Conservation (phyloP, 2,329 filamentous ascomycete species). For the Exserohilum rostratum region DNA sequence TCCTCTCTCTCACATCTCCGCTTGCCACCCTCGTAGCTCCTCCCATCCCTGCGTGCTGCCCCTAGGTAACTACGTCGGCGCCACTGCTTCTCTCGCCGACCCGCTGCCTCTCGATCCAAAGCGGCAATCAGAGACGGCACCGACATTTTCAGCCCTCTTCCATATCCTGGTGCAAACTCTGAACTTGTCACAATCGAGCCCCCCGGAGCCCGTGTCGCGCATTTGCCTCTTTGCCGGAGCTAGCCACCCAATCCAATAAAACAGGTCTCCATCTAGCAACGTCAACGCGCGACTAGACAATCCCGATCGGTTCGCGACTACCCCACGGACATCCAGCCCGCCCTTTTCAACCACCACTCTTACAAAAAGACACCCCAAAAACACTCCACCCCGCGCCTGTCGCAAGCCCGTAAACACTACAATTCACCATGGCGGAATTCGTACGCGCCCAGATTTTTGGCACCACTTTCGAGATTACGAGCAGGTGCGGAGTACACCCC, state of each 20-base stretch:
- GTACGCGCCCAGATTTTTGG: conserved; percentile 99
- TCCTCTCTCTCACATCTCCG: conserved; percentile 31
- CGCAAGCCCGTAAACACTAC: conserved; percentile 25
- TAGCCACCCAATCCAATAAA: conserved; percentile 22
- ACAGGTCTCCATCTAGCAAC: conserved; percentile 24
- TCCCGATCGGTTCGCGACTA: conserved; percentile 22
- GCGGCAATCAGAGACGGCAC: conserved; percentile 4
- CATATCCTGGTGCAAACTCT: conserved; percentile 14
- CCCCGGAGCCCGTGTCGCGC: conserved; percentile 13
- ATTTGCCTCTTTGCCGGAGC: conserved; percentile 22
- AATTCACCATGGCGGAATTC: conserved; percentile 90
- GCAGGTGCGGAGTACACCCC: conserved; percentile 68
- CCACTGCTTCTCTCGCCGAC: conserved; percentile 26
- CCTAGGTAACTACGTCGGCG: conserved; percentile 18
- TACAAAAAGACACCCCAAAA: not conserved
- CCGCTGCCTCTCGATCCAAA: conserved; percentile 16
- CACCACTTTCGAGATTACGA: conserved; percentile 99
- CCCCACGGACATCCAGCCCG: conserved; percentile 22
- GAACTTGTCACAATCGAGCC: conserved; percentile 1
- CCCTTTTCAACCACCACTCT: conserved; percentile 15
- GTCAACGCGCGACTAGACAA: conserved; percentile 34
- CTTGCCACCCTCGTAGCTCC: conserved; percentile 28
- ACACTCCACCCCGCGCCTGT: conserved; percentile 26
- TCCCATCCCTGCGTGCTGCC: conserved; percentile 24
- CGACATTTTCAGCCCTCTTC: not conserved